phyloP scores from a whole-genome alignment of 2,329 filamentous ascomycete species.

The Magnaporthales sp. region DNA sequence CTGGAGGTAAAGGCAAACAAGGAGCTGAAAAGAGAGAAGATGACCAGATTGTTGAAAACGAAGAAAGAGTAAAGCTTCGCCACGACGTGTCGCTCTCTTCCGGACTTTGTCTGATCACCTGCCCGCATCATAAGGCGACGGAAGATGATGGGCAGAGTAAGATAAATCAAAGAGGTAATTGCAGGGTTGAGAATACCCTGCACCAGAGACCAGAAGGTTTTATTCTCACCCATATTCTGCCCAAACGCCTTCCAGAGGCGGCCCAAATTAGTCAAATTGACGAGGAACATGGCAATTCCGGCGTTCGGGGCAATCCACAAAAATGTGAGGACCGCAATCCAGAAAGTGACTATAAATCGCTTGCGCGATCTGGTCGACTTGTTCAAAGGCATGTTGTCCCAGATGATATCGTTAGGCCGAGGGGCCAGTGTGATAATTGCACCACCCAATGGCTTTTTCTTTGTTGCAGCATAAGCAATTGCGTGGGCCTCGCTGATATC shows the following conservation, averaged over 20 bases:
- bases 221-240: conserved; percentile 50
- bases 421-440: conserved; percentile 73
- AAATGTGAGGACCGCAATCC: conserved; percentile 72
- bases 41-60: conserved; percentile 90
- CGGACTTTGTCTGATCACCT: conserved; percentile 86
- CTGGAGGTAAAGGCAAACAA: conserved; percentile 64
- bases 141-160: conserved; percentile 85
- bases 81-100: conserved; percentile 83
- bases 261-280: conserved; percentile 75
- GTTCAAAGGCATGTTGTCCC: conserved; percentile 79
- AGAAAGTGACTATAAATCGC: conserved; percentile 71
- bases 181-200: conserved; percentile 90
- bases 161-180: conserved; percentile 77
- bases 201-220: conserved; percentile 70
- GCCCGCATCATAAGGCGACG: conserved; percentile 74
- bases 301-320: conserved; percentile 90
- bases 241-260: conserved; percentile 72
- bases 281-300: conserved; percentile 86
- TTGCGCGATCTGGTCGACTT: conserved; percentile 62
- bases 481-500: conserved; percentile 80
- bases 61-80: conserved; percentile 92
- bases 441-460: conserved; percentile 73
- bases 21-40: conserved; percentile 87
- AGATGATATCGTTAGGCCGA: conserved; percentile 85
- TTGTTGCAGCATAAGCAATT: conserved; percentile 73